Conservation (phyloP, 2,329 filamentous ascomycete genomes). For the Pyrenophora seminiperda region DNA sequence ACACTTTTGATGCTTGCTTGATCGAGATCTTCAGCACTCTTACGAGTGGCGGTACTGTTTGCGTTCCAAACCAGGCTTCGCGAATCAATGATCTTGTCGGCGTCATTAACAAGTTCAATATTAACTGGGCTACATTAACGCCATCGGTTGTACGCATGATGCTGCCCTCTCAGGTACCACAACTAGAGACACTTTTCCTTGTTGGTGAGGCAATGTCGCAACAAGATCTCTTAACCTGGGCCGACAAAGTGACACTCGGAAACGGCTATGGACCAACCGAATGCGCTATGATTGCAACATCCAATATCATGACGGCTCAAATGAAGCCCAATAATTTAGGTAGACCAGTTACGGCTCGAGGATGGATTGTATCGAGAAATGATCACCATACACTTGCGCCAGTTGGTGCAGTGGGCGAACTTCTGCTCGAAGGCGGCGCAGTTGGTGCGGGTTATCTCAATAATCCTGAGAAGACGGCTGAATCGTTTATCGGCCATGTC, state of each 20-base stretch:
- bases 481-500: constrained; percentile 31
- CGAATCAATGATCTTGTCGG: constrained; percentile 54
- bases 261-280: constrained; percentile 52
- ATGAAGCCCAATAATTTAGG: constrained; percentile 46
- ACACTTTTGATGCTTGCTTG: constrained; percentile 55
- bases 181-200: constrained; percentile 34
- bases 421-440: constrained; percentile 49
- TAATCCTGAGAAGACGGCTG: constrained; percentile 38
- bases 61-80: constrained; percentile 55
- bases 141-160: constrained; percentile 48
- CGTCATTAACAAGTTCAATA: constrained; percentile 43
- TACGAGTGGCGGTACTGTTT: constrained; percentile 55
- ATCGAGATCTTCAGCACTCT: constrained; percentile 55
- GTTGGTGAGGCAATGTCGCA: constrained; percentile 44
- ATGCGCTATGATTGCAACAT: constrained; percentile 44
- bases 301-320: constrained; percentile 34
- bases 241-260: constrained; percentile 40
- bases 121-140: constrained; percentile 54
- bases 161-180: constrained; percentile 35
- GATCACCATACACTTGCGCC: constrained; percentile 45
- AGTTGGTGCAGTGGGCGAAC: constrained; percentile 50
- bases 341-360: constrained; percentile 33
- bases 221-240: constrained; percentile 46
- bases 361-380: constrained; percentile 48
- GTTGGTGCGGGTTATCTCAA: constrained; percentile 41